A percentile compares a stretch with the other conserved stretches of the same genome.
Evolutionary conservation across 2,329 filamentous ascomycete species (phyloP).

Genomic region (Claviceps digitariae): DNA sequence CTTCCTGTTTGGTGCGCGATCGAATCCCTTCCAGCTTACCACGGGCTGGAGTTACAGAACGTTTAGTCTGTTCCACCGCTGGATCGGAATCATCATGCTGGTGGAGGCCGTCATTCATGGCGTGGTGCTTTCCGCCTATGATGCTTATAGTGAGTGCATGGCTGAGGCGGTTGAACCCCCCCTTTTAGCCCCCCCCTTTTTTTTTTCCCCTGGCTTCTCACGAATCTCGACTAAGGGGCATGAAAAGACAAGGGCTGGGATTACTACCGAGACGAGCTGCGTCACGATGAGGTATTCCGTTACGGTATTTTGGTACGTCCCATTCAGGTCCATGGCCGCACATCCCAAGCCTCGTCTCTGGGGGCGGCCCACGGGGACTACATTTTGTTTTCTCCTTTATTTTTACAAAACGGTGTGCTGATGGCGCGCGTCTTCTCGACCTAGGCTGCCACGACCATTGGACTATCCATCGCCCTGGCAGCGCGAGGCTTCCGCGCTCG

Average conservation of each 20-base stretch:
- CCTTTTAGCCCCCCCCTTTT: not conserved
- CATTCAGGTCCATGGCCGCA: not conserved
- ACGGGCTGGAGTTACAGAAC: conserved; percentile 52
- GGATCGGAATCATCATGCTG: conserved; percentile 43
- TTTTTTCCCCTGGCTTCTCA: not conserved
- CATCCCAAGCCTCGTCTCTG: not conserved
- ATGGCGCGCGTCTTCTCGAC: not conserved
- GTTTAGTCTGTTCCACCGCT: conserved; percentile 50
- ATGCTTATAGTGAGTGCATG: conserved; percentile 6
- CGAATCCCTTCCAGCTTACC: conserved; percentile 45
- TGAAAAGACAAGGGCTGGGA: conserved; percentile 8
- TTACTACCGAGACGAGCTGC: conserved; percentile 3
- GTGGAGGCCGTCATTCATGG: conserved; percentile 42
- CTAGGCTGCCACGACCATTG: not conserved
- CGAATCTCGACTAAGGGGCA: not conserved
- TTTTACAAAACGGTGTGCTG: not conserved
- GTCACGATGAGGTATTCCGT: not conserved
- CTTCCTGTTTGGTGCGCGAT: conserved; percentile 49
- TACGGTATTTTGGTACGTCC: conserved; percentile 6
- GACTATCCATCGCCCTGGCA: not conserved
- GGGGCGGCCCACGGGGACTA: no score
- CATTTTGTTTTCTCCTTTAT: no score
- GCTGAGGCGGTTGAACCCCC: not conserved
- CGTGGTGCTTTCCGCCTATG: conserved; percentile 9
- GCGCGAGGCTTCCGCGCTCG: not conserved